Percentiles rank a stretch among this genome's conserved stretches.
phyloP scores from a whole-genome alignment of 2,329 filamentous ascomycete species.

The Immersiporthe knoxdaviesiana region DNA sequence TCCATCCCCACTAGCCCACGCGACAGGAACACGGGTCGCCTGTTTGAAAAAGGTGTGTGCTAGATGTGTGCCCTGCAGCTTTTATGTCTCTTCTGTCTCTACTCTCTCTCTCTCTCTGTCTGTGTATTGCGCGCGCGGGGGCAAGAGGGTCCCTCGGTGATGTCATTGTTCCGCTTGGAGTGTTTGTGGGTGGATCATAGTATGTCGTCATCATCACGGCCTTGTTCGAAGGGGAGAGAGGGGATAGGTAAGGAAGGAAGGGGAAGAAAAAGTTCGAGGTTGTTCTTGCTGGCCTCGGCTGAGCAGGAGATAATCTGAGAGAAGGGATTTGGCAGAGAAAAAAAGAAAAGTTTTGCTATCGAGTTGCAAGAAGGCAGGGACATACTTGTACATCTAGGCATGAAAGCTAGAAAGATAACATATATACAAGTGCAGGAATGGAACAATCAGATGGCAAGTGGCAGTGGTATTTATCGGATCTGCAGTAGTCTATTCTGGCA shows the following conservation, averaged over 20 bases:
- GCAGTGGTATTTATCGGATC: not conserved
- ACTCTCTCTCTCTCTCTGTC: not conserved
- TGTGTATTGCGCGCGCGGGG: too few species aligned
- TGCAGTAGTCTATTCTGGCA: constrained; percentile 2
- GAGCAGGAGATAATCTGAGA: not conserved
- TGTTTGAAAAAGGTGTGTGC: not conserved
- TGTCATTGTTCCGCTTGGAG: constrained; percentile 3
- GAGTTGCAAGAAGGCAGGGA: not conserved
- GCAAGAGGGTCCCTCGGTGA: not conserved
- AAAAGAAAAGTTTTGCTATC: not conserved
- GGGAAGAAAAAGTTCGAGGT: too few species aligned
- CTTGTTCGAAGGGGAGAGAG: not conserved
- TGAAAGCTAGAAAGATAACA: not conserved
- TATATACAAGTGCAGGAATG: not conserved
- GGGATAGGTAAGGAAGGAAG: too few species aligned
- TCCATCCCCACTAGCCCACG: not conserved
- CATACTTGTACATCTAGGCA: too few species aligned
- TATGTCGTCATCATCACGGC: constrained; percentile 7
- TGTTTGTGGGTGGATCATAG: constrained; percentile 3
- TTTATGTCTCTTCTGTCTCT: not conserved
- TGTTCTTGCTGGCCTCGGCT: not conserved
- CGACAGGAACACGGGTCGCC: not conserved
- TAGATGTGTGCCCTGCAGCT: not conserved
- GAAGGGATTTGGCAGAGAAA: not conserved
- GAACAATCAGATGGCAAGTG: not conserved